phyloP scores from a whole-genome alignment of 768 basidiomycete genomes.

The Chiua virens region DNA sequence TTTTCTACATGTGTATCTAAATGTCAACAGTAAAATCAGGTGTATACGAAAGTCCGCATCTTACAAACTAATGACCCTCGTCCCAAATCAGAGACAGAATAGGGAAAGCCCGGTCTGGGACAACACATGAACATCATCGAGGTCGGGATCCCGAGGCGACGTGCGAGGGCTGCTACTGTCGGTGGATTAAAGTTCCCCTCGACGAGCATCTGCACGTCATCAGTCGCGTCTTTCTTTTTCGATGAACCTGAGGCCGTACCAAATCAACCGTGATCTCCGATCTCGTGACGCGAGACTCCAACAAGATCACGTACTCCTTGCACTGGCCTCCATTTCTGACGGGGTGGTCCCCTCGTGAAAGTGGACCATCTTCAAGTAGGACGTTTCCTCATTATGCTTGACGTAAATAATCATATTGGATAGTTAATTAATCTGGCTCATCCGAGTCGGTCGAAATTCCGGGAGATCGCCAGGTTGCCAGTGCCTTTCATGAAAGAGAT shows the following conservation, averaged over 20 bases:
- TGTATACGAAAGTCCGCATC: neutral
- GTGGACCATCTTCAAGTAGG: constrained; percentile 66
- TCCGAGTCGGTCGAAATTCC: neutral
- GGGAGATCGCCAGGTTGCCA: neutral
- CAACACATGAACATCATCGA: constrained; percentile 66
- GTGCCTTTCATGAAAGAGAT: neutral
- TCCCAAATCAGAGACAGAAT: constrained; percentile 48
- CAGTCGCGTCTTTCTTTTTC: neutral
- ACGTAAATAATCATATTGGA: constrained; percentile 70
- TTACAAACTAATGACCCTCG: constrained; percentile 43
- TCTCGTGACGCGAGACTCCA: neutral
- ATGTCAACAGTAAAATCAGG: neutral
- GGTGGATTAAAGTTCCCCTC: constrained; percentile 44
- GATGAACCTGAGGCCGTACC: constrained; percentile 29
- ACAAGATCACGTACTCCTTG: constrained; percentile 45
- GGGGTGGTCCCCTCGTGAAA: constrained; percentile 61
- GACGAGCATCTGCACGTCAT: constrained; percentile 42
- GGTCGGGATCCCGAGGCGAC: constrained; percentile 47
- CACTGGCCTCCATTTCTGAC: constrained; percentile 72
- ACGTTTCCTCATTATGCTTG: constrained; percentile 65
- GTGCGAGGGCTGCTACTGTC: constrained; percentile 49
- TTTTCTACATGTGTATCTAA: no score
- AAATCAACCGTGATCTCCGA: constrained; percentile 65
- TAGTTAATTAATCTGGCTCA: constrained; percentile 57
- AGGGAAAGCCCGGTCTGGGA: constrained; percentile 46